Evolutionary conservation across 1,284 basidiomycete genomes (phyloP), one percentile per base, ranked within the genome.

Genomic region (Farysia itapuensis): DNA sequence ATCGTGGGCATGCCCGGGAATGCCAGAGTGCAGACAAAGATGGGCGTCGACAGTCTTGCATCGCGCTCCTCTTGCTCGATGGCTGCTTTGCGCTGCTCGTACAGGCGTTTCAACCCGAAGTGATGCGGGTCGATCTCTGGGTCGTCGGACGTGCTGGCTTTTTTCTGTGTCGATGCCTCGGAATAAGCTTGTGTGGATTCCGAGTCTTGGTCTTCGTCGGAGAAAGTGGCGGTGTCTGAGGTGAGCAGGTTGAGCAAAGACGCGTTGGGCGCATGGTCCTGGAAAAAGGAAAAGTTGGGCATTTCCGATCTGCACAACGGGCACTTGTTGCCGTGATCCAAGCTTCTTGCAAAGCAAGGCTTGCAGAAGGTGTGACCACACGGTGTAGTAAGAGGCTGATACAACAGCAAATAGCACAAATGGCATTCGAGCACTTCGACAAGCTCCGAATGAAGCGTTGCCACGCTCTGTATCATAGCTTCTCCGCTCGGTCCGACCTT

Each of bases 361-460:
- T 84, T 81, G 77, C 94, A 96, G 78, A 93, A 96, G 0, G 92
- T 93, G 79, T 96, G 92, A 75, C 94, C 91, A 76, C 93, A 96
- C 4, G 89, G 88, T 2, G 91, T 90, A 7, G 93, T 96, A 45
- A 93, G 81, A 2, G 92, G 92, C 56, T 90, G 84, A 79, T 86
- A 85, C 48, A 93, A 81, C 28, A 94, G 79, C 74, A 84, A 82
- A 70, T 89, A 88, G 78, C 93, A 96, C 24, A 96, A 90, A 77
- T 93, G 89, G 77, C 92, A 96, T 22, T 85, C 86, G 39, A 94
- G 80, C 66, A 91, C 86, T 9, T 82, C 74, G 21, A 84, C 74
- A 5, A 95, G 81, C 34, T 88, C 85, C 72, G 67, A 42, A 56
- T 64, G 46, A 22, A 72, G 51, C 11, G 52, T 63, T 2, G 59